These are phyloP conservation scores for Heritiera littoralis DNA, from an alignment of 345 rosid species.

Conservation along the genomic window DNA sequence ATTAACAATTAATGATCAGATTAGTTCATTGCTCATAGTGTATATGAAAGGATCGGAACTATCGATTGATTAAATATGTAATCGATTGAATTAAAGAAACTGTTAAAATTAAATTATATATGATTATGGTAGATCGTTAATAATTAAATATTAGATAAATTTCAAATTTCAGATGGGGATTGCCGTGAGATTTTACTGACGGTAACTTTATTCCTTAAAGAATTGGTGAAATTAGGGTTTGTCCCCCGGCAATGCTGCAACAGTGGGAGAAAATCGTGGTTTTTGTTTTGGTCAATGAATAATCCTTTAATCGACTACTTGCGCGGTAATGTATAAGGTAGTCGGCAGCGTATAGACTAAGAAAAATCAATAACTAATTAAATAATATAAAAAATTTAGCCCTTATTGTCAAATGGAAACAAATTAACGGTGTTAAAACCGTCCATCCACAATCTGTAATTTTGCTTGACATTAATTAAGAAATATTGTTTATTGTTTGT, in stretches of 20 bases:
- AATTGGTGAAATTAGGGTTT: conserved; percentile 19
- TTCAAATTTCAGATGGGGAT: no score
- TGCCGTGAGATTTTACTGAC: not conserved
- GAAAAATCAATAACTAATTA: not conserved
- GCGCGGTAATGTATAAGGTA: not conserved
- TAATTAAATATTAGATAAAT: no score
- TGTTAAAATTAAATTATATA: no score
- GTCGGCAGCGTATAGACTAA: conserved; percentile 18
- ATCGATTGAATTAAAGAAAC: no score
- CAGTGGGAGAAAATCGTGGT: not conserved
- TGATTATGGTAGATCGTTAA: no score
- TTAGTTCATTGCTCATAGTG: no score
- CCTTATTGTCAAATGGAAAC: not conserved
- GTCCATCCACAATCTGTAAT: conserved; percentile 14
- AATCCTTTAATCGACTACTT: not conserved
- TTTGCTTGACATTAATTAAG: not conserved
- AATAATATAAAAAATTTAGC: not conserved
- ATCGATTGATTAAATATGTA: no score
- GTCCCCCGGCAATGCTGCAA: conserved; percentile 11
- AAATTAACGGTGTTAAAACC: not conserved
- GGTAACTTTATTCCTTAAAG: not conserved
- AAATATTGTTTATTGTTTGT: not conserved
- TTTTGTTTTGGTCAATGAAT: not conserved
- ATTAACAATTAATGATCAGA: no score
- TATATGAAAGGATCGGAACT: no score